Percentiles rank a stretch among this genome's conserved stretches.
Evolutionary conservation across 2,329 filamentous ascomycete genomes (phyloP).

Genomic region (Fusarium scirpi): DNA sequence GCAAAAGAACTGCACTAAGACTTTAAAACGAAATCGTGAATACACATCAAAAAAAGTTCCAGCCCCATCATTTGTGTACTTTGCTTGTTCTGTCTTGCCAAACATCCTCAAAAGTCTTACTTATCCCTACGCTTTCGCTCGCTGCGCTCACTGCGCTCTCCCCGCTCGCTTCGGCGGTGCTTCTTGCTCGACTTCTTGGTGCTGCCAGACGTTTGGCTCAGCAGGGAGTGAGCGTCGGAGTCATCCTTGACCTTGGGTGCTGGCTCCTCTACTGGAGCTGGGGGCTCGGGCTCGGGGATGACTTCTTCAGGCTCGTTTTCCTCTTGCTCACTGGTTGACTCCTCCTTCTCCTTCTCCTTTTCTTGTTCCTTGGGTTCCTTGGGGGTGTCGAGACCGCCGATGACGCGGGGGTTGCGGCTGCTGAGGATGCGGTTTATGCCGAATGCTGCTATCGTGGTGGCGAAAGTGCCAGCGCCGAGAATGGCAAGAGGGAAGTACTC

Average conservation of each 20-base stretch:
- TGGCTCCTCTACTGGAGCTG: slow-evolving; percentile 7
- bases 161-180: slow-evolving; percentile 30
- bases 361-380: slow-evolving; percentile 22
- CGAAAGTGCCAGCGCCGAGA: slow-evolving; percentile 21
- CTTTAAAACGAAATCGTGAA: slow-evolving; percentile 21
- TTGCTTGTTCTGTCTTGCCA: slow-evolving; percentile 34
- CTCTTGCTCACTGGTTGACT: slow-evolving; percentile 30
- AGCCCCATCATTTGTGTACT: slow-evolving; percentile 27
- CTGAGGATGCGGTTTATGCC: slow-evolving; percentile 23
- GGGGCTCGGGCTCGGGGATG: not conserved
- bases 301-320: slow-evolving; percentile 30
- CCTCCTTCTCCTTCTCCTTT: slow-evolving; percentile 25
- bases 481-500: slow-evolving; percentile 30
- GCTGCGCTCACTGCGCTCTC: slow-evolving; percentile 33
- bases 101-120: slow-evolving; percentile 17
- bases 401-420: slow-evolving; percentile 23
- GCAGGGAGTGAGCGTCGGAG: slow-evolving; percentile 9
- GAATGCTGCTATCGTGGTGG: slow-evolving; percentile 31
- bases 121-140: slow-evolving; percentile 37
- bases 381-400: slow-evolving; percentile 27
- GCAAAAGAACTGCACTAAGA: slow-evolving; percentile 13
- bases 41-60: slow-evolving; percentile 31
- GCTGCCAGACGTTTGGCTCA: slow-evolving; percentile 21
- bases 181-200: slow-evolving; percentile 31
- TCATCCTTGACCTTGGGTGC: slow-evolving; percentile 20